Percentiles rank a stretch among this genome's conserved stretches.
Evolutionary conservation across 2,329 filamentous ascomycete species (phyloP).

Genomic region (Xylariaceae sp.): DNA sequence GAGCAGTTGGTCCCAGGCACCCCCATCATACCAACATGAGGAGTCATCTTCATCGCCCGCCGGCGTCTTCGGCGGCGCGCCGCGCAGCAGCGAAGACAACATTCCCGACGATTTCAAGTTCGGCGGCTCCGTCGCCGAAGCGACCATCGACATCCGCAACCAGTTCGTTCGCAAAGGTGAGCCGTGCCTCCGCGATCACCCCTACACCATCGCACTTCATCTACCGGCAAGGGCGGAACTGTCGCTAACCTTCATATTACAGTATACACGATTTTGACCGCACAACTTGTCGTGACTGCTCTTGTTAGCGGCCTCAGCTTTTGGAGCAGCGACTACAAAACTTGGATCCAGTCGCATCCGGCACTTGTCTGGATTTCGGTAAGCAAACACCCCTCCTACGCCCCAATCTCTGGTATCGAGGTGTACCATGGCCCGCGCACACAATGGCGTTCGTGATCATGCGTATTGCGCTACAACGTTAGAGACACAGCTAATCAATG

Average conservation of each 20-base stretch:
- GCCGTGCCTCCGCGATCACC: not conserved
- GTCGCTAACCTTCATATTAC: not conserved
- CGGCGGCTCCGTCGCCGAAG: slow-evolving; percentile 87
- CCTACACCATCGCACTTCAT: not conserved
- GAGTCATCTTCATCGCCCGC: slow-evolving; percentile 51
- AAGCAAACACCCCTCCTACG: slow-evolving; percentile 32
- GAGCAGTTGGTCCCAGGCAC: slow-evolving; percentile 60
- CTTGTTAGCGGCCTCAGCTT: slow-evolving; percentile 80
- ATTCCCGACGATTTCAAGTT: slow-evolving; percentile 99
- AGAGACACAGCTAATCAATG: slow-evolving; percentile 11
- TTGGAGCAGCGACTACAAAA: slow-evolving; percentile 72
- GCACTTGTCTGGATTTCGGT: slow-evolving; percentile 83
- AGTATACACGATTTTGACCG: slow-evolving; percentile 96
- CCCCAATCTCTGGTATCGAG: not conserved
- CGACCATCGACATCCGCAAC: slow-evolving; percentile 92
- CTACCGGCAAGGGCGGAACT: not conserved
- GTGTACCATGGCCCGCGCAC: too few relatives aligned
- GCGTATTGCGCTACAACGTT: not conserved
- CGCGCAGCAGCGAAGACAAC: slow-evolving; percentile 81
- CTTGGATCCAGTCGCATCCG: slow-evolving; percentile 79
- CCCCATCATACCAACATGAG: slow-evolving; percentile 72
- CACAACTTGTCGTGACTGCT: slow-evolving; percentile 82
- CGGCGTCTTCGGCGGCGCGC: slow-evolving; percentile 60
- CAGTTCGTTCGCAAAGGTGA: slow-evolving; percentile 79
- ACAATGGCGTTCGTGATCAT: not conserved